Percentiles rank a stretch among this genome's conserved stretches.
phyloP scores from a whole-genome alignment of 306 rosid genomes.

The Phaseolus lunatus region DNA sequence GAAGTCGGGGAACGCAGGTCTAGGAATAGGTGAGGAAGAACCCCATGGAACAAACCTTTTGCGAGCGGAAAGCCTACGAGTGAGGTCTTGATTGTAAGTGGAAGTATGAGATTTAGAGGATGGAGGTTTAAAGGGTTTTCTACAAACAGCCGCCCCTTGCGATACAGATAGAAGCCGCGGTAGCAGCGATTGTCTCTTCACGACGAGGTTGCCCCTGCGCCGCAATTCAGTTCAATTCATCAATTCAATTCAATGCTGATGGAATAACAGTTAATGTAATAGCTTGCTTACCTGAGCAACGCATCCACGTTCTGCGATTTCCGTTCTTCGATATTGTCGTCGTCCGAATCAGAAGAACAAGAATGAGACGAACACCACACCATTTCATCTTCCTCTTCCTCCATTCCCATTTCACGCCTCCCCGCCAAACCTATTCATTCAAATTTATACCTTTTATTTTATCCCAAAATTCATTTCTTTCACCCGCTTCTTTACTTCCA shows the following conservation, averaged over 20 bases:
- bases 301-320: constrained; percentile 92
- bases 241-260: neutral
- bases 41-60: constrained; percentile 97
- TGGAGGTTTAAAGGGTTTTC: constrained; percentile 94
- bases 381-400: constrained; percentile 61
- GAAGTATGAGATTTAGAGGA: constrained; percentile 60
- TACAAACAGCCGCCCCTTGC: constrained; percentile 70
- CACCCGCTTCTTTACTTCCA: no score
- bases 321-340: constrained; percentile 44
- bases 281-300: constrained; percentile 67
- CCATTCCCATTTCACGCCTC: constrained; percentile 9
- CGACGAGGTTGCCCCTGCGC: constrained; percentile 73
- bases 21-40: constrained; percentile 48
- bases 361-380: constrained; percentile 64
- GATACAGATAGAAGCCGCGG: constrained; percentile 84
- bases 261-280: neutral
- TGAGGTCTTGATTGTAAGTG: constrained; percentile 61
- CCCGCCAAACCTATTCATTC: constrained; percentile 40
- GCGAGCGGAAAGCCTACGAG: constrained; percentile 86
- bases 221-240: neutral
- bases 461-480: neutral
- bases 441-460: neutral
- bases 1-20: constrained; percentile 43
- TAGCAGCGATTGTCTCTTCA: constrained; percentile 81
- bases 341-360: constrained; percentile 61